phyloP scores from a whole-genome alignment of 1,284 basidiomycete genomes.

The Cryptococcus jaspeensis region DNA sequence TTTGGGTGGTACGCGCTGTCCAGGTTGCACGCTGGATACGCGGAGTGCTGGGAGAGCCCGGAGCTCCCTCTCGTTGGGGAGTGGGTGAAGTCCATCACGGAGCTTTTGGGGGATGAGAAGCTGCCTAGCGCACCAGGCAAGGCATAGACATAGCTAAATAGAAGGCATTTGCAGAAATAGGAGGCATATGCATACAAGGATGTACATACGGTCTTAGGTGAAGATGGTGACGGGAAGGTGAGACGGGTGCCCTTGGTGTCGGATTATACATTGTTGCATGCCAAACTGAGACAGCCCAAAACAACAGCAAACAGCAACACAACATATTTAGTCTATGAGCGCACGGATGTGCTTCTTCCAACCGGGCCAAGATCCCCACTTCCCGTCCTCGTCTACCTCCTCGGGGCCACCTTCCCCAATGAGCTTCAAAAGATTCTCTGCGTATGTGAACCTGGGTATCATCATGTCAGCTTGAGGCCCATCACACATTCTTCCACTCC shows the following conservation, averaged over 20 bases:
- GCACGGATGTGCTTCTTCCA: conserved; percentile 17
- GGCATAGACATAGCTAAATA: no score
- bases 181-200: no score
- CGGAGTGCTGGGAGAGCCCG: neutral
- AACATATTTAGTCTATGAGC: conserved; percentile 4
- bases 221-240: no score
- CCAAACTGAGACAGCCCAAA: neutral
- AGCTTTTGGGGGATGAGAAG: neutral
- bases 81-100: neutral
- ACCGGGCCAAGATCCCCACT: conserved; percentile 12
- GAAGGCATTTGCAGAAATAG: no score
- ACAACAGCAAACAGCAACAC: neutral
- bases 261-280: no score
- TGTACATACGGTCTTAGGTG: no score
- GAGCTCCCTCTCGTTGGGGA: neutral
- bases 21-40: neutral
- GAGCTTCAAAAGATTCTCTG: conserved; percentile 9
- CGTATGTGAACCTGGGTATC: conserved; percentile 10
- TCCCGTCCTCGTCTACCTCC: conserved; percentile 9
- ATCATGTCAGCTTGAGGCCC: neutral
- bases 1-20: neutral
- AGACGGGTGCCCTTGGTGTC: no score
- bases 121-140: no score
- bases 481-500: neutral
- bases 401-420: conserved; percentile 14